phyloP scores from a whole-genome alignment of 306 rosid species.

The Dalbergia cochinchinensis region DNA sequence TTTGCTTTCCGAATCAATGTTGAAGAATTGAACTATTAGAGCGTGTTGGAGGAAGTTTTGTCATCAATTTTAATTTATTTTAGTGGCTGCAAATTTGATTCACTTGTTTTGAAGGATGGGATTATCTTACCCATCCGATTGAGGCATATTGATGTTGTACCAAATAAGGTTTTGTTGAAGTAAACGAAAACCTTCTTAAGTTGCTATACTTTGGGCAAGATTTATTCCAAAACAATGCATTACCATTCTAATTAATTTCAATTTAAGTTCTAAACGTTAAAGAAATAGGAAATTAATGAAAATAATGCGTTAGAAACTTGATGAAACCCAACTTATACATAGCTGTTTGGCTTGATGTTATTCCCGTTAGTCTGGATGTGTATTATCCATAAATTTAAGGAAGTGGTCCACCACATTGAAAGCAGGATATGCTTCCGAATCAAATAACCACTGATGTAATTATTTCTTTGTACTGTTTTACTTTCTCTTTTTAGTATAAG shows the following conservation, averaged over 20 bases:
- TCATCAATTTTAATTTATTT: constrained; percentile 25
- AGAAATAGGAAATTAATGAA: background rate
- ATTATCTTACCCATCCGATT: background rate
- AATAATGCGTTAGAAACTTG: background rate
- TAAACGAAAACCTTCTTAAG: background rate
- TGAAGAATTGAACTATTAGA: constrained; percentile 71
- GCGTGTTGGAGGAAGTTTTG: constrained; percentile 1
- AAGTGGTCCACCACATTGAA: no score
- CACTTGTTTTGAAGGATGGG: constrained; percentile 19
- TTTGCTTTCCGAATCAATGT: constrained; percentile 71
- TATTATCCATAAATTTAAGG: no score
- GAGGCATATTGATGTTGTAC: constrained; percentile 29
- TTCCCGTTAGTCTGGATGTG: no score
- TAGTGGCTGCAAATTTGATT: constrained; percentile 23
- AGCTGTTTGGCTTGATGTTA: no score
- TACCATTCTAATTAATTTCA: no score
- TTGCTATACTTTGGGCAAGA: no score
- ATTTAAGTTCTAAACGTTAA: background rate
- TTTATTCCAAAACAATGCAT: no score
- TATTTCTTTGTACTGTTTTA: background rate
- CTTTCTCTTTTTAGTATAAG: background rate
- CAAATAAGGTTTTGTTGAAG: background rate
- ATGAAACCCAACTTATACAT: no score
- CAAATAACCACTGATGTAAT: no score
- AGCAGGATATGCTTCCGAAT: no score